phyloP scores from a whole-genome alignment of 768 basidiomycete genomes.

The Agaricus sinodeliciosus region DNA sequence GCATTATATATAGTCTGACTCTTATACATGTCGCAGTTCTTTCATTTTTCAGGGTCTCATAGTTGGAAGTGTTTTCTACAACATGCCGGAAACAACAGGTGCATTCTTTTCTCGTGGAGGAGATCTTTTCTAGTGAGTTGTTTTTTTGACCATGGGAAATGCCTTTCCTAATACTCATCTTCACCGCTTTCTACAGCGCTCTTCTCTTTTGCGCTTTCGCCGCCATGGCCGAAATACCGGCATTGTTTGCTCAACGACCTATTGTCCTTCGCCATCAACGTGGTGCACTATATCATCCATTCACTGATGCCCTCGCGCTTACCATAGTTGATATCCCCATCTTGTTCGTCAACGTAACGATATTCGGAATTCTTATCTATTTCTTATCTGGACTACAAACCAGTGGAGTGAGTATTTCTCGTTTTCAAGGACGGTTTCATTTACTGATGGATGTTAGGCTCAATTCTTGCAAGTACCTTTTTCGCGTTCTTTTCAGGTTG shows the following conservation, averaged over 20 bases:
- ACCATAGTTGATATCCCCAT: constrained; percentile 59
- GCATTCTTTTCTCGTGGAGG: constrained; percentile 75
- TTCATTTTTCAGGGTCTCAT: constrained; percentile 45
- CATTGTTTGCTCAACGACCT: constrained; percentile 53
- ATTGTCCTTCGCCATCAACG: constrained; percentile 52
- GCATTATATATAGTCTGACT: background rate
- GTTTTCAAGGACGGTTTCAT: background rate
- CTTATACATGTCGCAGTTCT: constrained; percentile 25
- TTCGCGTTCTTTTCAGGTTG: background rate
- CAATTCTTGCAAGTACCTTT: constrained; percentile 11
- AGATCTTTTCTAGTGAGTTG: constrained; percentile 60
- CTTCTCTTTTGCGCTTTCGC: constrained; percentile 53
- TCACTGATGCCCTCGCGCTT: constrained; percentile 37
- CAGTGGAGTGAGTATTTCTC: constrained; percentile 22
- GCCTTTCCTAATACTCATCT: background rate
- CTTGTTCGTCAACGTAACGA: constrained; percentile 32
- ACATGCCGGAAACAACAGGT: constrained; percentile 44
- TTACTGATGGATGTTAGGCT: background rate
- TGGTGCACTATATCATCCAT: constrained; percentile 49
- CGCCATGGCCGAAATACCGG: constrained; percentile 58
- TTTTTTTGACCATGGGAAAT: background rate
- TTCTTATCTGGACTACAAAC: constrained; percentile 55
- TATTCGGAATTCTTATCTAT: constrained; percentile 50
- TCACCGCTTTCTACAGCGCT: constrained; percentile 26
- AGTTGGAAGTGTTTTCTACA: constrained; percentile 62